Base-by-base conservation (phyloP, 441 rosid species). In the Populus hybrid region DNA sequence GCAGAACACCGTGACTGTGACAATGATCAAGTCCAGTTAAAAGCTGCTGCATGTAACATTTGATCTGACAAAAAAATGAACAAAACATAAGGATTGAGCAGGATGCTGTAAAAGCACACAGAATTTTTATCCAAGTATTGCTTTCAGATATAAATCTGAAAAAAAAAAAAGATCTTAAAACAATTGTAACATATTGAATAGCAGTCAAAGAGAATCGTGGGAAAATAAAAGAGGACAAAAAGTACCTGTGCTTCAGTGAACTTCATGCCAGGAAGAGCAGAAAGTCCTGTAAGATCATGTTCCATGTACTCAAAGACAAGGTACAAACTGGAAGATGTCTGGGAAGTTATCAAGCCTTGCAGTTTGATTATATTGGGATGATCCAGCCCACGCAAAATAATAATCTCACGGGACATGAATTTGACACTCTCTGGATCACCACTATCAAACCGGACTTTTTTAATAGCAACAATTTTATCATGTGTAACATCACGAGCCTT, bases 221-320 rank as follows among this genome's bases (percentile, higher is more conserved):
- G 21, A 77, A 72, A 67, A 18, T 9, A 71, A 20, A 24, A 34
- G 30, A 67, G 38, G 64, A 66, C 20, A 46, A 46, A 46, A 46
- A 4, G 63, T 89, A 95, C 99, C 98, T 96, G 98, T 70, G 98
- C 87, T 85, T 96, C 97, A 0, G 92, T 78, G 83, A 96, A 96
- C 79, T 90, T 93, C 70, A 84, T 73, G 46, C 93, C 90, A 3
- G 99, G 97, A 81, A 91, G 83, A 0, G 99, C 87, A 73, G 92
- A 85, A 78, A 96, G 90, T 75, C 99, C 99, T 26, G 94, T 86
- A 70, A 96, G 97, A 86, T 96, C 99, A 78, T 96, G 99, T 75
- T 96, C 99, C 99, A 96, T 96, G 79, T 94, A 96, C 79, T 96
- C 97, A n/a, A 96, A 90, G 72, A 96, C 89, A 80, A 96, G 97